These are phyloP conservation scores for Paraphysoderma sedebokerense DNA, from an alignment of 371 early-diverging fungal genomes.

Conservation along the genomic window DNA sequence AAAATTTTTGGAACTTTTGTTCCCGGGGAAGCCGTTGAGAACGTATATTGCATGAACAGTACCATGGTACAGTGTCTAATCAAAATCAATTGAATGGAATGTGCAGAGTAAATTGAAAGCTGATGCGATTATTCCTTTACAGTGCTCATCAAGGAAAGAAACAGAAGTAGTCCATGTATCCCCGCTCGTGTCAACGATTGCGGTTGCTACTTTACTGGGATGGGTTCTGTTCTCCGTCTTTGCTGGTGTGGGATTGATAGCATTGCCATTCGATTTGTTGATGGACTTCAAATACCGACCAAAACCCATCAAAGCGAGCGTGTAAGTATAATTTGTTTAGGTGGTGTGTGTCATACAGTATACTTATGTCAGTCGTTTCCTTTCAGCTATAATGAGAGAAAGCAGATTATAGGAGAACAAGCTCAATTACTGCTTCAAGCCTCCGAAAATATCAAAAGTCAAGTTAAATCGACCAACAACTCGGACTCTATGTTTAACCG, in stretches of 20 bases:
- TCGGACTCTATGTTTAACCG: not conserved
- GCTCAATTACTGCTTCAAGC: slow-evolving; percentile 22
- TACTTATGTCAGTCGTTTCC: no score
- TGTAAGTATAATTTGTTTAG: slow-evolving; percentile 9
- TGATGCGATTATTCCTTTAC: no score
- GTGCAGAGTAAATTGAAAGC: no score
- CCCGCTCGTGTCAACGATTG: slow-evolving; percentile 26
- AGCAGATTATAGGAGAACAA: slow-evolving; percentile 26
- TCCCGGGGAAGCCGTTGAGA: not conserved
- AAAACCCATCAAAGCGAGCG: slow-evolving; percentile 21
- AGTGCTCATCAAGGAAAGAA: not conserved
- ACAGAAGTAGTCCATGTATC: slow-evolving; percentile 14
- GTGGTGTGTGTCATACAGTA: not conserved
- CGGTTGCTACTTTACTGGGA: slow-evolving; percentile 21
- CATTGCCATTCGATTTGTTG: slow-evolving; percentile 27
- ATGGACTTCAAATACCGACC: slow-evolving; percentile 25
- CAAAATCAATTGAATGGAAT: no score
- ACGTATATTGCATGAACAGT: not conserved
- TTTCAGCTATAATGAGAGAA: slow-evolving; percentile 17
- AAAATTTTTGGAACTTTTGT: slow-evolving; percentile 9
- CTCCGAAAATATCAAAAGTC: not conserved
- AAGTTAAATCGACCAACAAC: not conserved
- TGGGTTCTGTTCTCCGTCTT: slow-evolving; percentile 33
- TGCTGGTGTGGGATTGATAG: slow-evolving; percentile 30
- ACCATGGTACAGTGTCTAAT: no score